These are phyloP conservation scores for Penicillium frequentans DNA, from an alignment of 2,329 filamentous ascomycete species.

Conservation along the genomic window DNA sequence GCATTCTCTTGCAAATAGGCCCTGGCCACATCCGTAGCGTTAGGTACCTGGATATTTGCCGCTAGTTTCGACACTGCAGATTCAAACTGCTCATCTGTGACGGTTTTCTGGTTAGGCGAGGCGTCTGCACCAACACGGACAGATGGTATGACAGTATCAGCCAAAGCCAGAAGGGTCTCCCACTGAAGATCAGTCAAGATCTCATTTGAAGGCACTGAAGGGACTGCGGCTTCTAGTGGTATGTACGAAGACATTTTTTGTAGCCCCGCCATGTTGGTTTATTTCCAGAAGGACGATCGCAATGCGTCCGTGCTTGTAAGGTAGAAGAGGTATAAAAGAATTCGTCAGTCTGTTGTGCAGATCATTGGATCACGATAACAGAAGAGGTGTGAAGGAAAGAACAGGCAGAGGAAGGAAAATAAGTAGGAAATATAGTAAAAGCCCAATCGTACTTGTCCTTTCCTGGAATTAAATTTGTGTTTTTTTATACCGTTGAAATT, in stretches of 20 bases:
- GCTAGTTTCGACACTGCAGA: conserved; percentile 33
- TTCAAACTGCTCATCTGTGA: conserved; percentile 44
- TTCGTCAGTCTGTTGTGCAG: not conserved
- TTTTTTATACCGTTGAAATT: not conserved
- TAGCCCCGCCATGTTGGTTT: not conserved
- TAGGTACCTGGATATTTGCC: conserved; percentile 28
- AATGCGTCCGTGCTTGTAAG: not conserved
- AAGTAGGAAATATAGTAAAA: not conserved
- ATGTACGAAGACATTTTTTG: conserved; percentile 8
- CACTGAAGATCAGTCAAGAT: conserved; percentile 58
- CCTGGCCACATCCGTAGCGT: conserved; percentile 38
- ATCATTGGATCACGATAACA: not conserved
- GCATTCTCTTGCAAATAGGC: conserved; percentile 51
- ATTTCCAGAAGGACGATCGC: not conserved
- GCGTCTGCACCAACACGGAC: conserved; percentile 40
- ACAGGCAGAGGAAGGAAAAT: not conserved
- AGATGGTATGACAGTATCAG: conserved; percentile 58
- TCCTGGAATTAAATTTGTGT: not conserved
- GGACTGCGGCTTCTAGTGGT: conserved; percentile 46
- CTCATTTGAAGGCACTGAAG: conserved; percentile 47
- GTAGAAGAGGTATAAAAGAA: not conserved
- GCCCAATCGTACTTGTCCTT: not conserved
- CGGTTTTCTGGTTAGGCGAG: conserved; percentile 37
- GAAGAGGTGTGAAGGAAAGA: not conserved
- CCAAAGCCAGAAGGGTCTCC: conserved; percentile 57